These are phyloP conservation scores for Evernia prunastri DNA, from an alignment of 495 filamentous ascomycete genomes.

Conservation along the genomic window DNA sequence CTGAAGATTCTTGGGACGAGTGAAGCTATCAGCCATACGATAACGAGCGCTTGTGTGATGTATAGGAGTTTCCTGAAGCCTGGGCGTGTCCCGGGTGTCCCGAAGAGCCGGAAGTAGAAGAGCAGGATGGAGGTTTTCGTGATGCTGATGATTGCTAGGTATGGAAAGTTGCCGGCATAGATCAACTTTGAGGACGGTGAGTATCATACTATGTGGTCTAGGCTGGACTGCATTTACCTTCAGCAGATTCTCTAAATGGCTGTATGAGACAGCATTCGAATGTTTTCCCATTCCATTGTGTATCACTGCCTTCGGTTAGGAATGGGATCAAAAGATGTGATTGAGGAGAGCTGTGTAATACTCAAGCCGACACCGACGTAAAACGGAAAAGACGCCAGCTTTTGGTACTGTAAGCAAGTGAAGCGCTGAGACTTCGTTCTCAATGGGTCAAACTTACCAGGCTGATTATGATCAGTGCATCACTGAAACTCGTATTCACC, in stretches of 20 bases:
- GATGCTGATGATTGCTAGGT: conserved; percentile 1
- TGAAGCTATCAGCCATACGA: conserved; percentile 8
- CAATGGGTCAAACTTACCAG: neutral
- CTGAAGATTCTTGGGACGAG: conserved; percentile 5
- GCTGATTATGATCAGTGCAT: conserved; percentile 7
- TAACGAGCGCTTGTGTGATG: conserved; percentile 5
- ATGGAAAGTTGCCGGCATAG: conserved; percentile 2
- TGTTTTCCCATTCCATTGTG: conserved; percentile 2
- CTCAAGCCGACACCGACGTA: neutral
- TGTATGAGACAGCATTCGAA: neutral
- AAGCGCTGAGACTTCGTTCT: neutral
- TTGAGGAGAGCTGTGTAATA: neutral
- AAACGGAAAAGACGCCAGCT: neutral
- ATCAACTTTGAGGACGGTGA: conserved; percentile 1
- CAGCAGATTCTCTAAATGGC: neutral
- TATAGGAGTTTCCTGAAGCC: conserved; percentile 7
- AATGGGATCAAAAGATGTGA: neutral
- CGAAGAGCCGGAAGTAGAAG: conserved; percentile 15
- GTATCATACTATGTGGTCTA: neutral
- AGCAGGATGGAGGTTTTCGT: conserved; percentile 11
- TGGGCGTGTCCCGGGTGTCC: conserved; percentile 3
- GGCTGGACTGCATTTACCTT: neutral
- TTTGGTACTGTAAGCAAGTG: neutral
- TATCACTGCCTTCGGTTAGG: neutral
- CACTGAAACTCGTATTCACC: too few species aligned